phyloP scores from a whole-genome alignment of 2,329 filamentous ascomycete species.

The Aspergillus puulaauensis region DNA sequence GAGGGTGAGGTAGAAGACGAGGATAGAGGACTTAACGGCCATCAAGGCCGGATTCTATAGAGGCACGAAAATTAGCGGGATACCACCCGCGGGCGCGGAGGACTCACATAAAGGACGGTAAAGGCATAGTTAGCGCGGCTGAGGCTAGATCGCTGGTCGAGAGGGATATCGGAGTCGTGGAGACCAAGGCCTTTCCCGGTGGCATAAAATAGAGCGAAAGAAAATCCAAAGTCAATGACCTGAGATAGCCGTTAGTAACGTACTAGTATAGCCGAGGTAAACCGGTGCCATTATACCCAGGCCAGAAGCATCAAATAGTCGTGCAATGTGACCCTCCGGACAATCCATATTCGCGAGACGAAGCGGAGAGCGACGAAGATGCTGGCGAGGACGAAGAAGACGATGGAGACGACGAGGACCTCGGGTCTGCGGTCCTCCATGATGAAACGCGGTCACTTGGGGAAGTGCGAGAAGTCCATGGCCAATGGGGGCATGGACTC shows the following conservation, averaged over 20 bases:
- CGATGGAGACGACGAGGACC: conserved; percentile 45
- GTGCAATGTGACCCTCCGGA: conserved; percentile 70
- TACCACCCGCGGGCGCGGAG: not conserved
- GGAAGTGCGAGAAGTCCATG: conserved; percentile 13
- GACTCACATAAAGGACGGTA: conserved; percentile 58
- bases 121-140: conserved; percentile 59
- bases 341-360: conserved; percentile 69
- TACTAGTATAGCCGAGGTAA: not conserved
- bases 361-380: conserved; percentile 74
- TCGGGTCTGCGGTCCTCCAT: conserved; percentile 37
- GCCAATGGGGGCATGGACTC: not conserved
- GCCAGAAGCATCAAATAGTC: conserved; percentile 79
- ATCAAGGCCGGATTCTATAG: conserved; percentile 79
- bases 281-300: conserved; percentile 55
- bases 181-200: conserved; percentile 45
- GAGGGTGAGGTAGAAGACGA: conserved; percentile 84
- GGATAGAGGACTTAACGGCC: conserved; percentile 88
- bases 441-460: conserved; percentile 13
- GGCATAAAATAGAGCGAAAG: conserved; percentile 47
- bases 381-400: conserved; percentile 63
- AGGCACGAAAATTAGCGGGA: conserved; percentile 11
- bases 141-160: conserved; percentile 30
- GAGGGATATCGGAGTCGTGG: conserved; percentile 39
- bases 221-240: conserved; percentile 48
- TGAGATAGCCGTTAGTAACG: conserved; percentile 14